Evolutionary conservation across 139 green algal species (phyloP).

Genomic region (Haematococcus lacustris): DNA sequence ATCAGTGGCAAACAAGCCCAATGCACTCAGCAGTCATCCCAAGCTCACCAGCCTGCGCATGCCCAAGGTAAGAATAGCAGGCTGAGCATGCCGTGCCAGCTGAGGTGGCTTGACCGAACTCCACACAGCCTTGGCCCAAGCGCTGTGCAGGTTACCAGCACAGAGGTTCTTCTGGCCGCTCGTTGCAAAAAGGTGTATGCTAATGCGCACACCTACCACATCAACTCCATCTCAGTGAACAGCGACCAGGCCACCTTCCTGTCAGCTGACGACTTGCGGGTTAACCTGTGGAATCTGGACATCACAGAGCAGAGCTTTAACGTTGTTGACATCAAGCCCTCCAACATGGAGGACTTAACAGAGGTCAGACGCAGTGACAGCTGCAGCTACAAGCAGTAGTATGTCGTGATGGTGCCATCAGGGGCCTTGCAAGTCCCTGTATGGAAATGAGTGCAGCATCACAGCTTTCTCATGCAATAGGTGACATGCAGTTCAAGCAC

Average conservation of each 20-base stretch:
- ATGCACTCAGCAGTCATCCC: not conserved
- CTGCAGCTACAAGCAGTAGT: too few species aligned
- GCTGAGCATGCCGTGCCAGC: too few species aligned
- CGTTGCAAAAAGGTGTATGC: slow-evolving; percentile 67
- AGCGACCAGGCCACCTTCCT: slow-evolving; percentile 95
- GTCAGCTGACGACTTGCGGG: slow-evolving; percentile 85
- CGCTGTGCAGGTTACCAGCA: slow-evolving; percentile 36
- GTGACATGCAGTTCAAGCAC: too few species aligned
- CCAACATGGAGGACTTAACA: slow-evolving; percentile 99
- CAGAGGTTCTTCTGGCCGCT: slow-evolving; percentile 41
- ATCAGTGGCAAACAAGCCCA: not conserved
- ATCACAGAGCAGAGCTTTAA: slow-evolving; percentile 87
- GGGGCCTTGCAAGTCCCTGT: too few species aligned
- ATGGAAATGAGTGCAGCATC: too few species aligned
- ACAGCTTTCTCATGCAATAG: too few species aligned
- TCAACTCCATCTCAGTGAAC: slow-evolving; percentile 87
- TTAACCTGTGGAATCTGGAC: slow-evolving; percentile 97
- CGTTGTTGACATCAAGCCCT: slow-evolving; percentile 98
- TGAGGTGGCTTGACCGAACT: too few species aligned
- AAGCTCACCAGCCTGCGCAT: not conserved
- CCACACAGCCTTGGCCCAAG: too few species aligned
- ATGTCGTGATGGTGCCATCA: too few species aligned
- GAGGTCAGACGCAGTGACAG: slow-evolving; percentile 51
- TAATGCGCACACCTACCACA: slow-evolving; percentile 98
- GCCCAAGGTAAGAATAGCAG: too few species aligned